Evolutionary conservation across 1,284 basidiomycete species (phyloP), one percentile per base, ranked within the genome.

Genomic region (Wallemia mellicola): DNA sequence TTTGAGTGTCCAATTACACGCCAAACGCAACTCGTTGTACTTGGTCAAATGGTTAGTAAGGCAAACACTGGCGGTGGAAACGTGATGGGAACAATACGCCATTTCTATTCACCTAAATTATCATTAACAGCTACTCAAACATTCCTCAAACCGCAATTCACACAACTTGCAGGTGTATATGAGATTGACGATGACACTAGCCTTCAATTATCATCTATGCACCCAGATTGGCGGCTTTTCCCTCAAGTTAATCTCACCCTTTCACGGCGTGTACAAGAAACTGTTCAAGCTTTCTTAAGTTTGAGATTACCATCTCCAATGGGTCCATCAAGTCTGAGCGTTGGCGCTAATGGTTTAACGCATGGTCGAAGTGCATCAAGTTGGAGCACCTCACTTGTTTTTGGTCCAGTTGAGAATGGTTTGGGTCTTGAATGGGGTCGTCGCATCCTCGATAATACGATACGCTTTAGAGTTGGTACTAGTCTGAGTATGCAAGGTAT

Each of bases 41-140:
- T 60, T 0, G 61, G 60, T 1, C 70, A 71, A 61, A 67, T 71
- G 63, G 64, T 69, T 57, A 66, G 65, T 1, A 64, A 68, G 9
- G 63, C 67, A 54, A 65, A 67, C 15, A 62, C 64, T 5, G 70
- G 72, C 9, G 67, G 66, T 24, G 74, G 74, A 19, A 74, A 74
- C 60, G 66, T 81, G 60, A 66, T 76, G 54, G 79, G 78, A 55
- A 79, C 79, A 2, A 63, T 83, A 58, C 75, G 76, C 61, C 78
- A 82, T 64, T 80, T 80, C 62, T 76, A 77, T 66, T 77, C 76
- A 24, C 77, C 78, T 15, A 72, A 75, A 32, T 67, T 81, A 59
- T 66, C 68, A 54, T 68, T 76, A 27, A 71, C 62, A 59, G 28
- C 64, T 24, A 63, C 62, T 5, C 66, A 67, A 5, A 68, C 70